Evolutionary conservation across 2,329 filamentous ascomycete species (phyloP).

Genomic region (Chaetomium globosum): DNA sequence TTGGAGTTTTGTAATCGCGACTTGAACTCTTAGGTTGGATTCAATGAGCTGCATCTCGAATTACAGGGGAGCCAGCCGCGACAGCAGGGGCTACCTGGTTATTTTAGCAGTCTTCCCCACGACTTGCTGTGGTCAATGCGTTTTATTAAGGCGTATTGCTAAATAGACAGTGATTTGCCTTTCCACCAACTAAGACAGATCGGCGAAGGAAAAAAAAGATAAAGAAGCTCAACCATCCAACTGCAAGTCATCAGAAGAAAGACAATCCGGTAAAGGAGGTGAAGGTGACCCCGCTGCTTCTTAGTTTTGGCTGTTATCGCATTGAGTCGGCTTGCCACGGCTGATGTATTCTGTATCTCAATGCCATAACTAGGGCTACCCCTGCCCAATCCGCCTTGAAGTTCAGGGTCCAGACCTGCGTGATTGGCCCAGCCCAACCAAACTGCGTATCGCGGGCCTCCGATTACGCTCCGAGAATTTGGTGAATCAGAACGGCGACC

Average conservation of each 20-base stretch:
- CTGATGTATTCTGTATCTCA: not conserved
- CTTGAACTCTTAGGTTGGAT: not conserved
- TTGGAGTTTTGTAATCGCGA: not conserved
- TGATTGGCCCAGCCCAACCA: constrained; percentile 27
- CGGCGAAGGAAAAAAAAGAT: not conserved
- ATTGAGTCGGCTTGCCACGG: constrained; percentile 19
- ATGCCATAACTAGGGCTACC: not conserved
- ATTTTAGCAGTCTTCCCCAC: not conserved
- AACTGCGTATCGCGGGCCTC: constrained; percentile 21
- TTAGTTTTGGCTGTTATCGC: not conserved
- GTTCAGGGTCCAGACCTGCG: constrained; percentile 14
- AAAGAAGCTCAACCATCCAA: not conserved
- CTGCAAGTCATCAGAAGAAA: not conserved
- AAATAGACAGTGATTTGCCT: not conserved
- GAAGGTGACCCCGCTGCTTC: not conserved
- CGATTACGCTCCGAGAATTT: constrained; percentile 32
- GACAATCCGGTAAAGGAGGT: not conserved
- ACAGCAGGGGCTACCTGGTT: constrained; percentile 1
- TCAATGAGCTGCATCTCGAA: constrained; percentile 9
- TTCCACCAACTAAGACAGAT: not conserved
- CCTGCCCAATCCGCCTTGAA: not conserved
- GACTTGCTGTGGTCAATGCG: not conserved
- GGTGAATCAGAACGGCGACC: not conserved
- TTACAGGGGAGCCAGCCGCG: not conserved
- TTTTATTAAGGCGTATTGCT: not conserved